These are phyloP conservation scores for Fusarium sp. DNA, from an alignment of 2,329 filamentous ascomycete genomes.

Conservation along the genomic window DNA sequence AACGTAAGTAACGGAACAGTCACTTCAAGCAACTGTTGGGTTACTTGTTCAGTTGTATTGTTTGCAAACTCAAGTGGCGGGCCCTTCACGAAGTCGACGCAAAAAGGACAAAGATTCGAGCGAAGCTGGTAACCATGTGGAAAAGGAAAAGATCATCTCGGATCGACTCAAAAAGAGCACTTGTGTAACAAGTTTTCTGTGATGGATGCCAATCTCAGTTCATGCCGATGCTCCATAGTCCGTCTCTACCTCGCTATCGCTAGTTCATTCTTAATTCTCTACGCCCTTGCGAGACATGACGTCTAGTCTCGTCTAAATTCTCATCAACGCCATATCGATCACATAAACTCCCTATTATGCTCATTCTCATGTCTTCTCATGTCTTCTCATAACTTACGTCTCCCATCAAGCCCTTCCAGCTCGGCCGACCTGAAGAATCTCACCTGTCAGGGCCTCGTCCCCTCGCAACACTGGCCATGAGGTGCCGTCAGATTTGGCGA, in stretches of 20 bases:
- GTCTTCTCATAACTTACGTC: not conserved
- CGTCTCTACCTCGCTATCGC: not conserved
- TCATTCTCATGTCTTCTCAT: constrained; percentile 6
- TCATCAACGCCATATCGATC: constrained; percentile 29
- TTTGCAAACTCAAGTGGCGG: not conserved
- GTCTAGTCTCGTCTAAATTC: constrained; percentile 2
- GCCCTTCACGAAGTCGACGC: not conserved
- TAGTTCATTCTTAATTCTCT: constrained; percentile 15
- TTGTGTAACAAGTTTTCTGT: not conserved
- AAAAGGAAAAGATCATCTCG: not conserved
- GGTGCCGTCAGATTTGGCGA: constrained; percentile 76
- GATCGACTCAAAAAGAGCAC: not conserved
- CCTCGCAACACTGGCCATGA: constrained; percentile 88
- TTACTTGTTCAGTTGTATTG: not conserved
- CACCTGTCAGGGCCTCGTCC: constrained; percentile 74
- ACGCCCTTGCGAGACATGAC: not conserved
- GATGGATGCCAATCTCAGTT: not conserved
- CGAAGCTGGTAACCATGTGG: not conserved
- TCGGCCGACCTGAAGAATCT: constrained; percentile 90
- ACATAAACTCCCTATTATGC: constrained; percentile 33
- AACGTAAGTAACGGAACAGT: not conserved
- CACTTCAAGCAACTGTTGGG: not conserved
- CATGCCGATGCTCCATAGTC: not conserved
- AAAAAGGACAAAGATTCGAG: not conserved
- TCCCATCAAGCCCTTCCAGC: constrained; percentile 66